Base-by-base conservation (phyloP, 2,329 filamentous ascomycete species). In the Fonsecaea nubica region DNA sequence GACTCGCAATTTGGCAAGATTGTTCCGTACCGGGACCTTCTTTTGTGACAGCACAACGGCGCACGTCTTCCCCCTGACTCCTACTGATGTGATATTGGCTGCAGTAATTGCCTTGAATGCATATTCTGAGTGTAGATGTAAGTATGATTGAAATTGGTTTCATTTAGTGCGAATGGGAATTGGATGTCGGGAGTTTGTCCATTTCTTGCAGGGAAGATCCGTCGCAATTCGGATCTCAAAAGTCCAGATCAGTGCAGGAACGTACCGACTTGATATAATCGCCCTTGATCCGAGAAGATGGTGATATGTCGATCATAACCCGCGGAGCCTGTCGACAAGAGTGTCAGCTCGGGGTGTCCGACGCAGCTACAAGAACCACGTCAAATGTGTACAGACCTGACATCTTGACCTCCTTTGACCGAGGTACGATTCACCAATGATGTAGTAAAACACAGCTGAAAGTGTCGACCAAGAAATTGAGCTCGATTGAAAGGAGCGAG, bases 41-140 rank as follows among this genome's bases (percentile, higher is more conserved):
- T 99, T 99, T 84, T 99, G 95, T 69, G 95, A 98, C 79, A 99
- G 84, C 61, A 99, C 92, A 53, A 99, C 95, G 38, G 95, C 95
- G 77, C 94, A 98, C 83, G 95, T 88, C 86, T 99, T 99, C 81
- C 95, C 95, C 78, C 93, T 88, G 74, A 99, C 89, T 75, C 95
- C 95, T 80, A 99, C 88, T 69, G 95, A 95, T 86, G 96, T 99
- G 84, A 99, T 98, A 82, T 98, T 98, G 74, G 95, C 95, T 69
- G 95, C 94, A 74, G 95, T 99, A 82, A 99, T 99, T 66, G 95
- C 95, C 85, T 99, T 99, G 89, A 99, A 99, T 75, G 95, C 95
- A 94, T 99, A 99, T 87, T 99, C 95, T 98, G 79, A 74, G 72
- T 48, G 59, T 64, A 42, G 42, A 59, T 32, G 69, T 74, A 52